These are phyloP conservation scores for Ganoderma resinaceum DNA, from an alignment of 1,284 basidiomycete species.

Conservation along the genomic window DNA sequence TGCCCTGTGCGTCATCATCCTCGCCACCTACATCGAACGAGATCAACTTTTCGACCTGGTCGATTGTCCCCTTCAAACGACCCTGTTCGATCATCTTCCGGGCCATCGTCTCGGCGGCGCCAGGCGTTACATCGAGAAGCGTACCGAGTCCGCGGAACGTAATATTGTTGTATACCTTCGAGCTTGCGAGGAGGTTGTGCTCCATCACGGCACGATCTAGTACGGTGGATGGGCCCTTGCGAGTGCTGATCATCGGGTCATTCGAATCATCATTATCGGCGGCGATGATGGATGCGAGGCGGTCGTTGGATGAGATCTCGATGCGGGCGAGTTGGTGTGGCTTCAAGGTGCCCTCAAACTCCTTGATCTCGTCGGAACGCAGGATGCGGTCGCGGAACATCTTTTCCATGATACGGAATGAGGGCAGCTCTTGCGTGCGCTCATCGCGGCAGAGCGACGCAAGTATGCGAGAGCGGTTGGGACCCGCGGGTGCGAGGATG, in stretches of 20 bases:
- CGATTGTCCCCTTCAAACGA: slow-evolving; percentile 88
- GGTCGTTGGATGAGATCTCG: slow-evolving; percentile 80
- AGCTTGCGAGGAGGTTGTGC: slow-evolving; percentile 96
- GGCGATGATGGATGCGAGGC: slow-evolving; percentile 68
- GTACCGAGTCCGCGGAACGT: slow-evolving; percentile 89
- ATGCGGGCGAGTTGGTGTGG: slow-evolving; percentile 94
- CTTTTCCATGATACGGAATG: slow-evolving; percentile 92
- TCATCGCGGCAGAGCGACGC: slow-evolving; percentile 95
- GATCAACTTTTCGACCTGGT: slow-evolving; percentile 92
- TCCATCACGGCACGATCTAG: slow-evolving; percentile 98
- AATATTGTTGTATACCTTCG: slow-evolving; percentile 95
- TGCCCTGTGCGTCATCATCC: slow-evolving; percentile 90
- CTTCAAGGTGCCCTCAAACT: slow-evolving; percentile 88
- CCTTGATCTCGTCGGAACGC: slow-evolving; percentile 85
- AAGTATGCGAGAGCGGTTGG: slow-evolving; percentile 91
- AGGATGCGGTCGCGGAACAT: slow-evolving; percentile 99
- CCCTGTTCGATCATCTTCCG: slow-evolving; percentile 97
- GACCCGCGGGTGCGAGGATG: slow-evolving; percentile 96
- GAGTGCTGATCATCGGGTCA: slow-evolving; percentile 66
- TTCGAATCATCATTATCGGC: slow-evolving; percentile 55
- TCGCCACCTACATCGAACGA: slow-evolving; percentile 87
- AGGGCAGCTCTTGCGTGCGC: slow-evolving; percentile 79
- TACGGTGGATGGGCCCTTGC: slow-evolving; percentile 92
- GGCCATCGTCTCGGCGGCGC: slow-evolving; percentile 93
- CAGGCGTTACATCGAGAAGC: slow-evolving; percentile 84